Evolutionary conservation across 192 early-diverging fungal genomes (phyloP).

Genomic region (Geranomyces variabilis): DNA sequence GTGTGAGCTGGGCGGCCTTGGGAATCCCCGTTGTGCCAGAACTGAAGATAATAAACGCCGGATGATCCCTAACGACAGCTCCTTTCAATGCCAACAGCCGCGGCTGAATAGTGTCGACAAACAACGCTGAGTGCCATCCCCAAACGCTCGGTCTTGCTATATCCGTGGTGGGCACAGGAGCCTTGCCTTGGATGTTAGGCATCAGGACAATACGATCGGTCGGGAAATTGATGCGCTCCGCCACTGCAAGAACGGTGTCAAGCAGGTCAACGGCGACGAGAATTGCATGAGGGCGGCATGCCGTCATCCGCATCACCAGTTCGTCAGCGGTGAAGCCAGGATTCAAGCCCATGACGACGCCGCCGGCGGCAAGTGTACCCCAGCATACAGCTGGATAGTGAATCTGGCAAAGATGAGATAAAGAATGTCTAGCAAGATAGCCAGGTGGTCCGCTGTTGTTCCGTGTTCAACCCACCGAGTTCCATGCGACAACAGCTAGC

Average conservation of each 20-base stretch:
- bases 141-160: neutral
- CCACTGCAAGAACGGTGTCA: neutral
- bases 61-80: neutral
- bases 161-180: neutral
- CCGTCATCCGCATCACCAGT: neutral
- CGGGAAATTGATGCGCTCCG: neutral
- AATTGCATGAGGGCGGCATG: neutral
- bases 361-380: constrained; percentile 1
- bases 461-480: neutral
- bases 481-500: neutral
- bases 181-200: constrained; percentile 1
- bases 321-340: neutral
- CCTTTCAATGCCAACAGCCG: neutral
- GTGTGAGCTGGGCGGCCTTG: constrained; percentile 2
- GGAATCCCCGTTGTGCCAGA: neutral
- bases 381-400: neutral
- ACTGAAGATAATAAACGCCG: constrained; percentile 2
- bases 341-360: neutral
- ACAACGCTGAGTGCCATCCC: neutral
- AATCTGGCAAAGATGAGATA: neutral
- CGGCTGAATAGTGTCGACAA: neutral
- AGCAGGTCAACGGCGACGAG: constrained; percentile 2
- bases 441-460: too few relatives aligned
- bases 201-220: neutral
- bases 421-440: too few relatives aligned